A percentile compares a stretch with the other conserved stretches of the same genome.
Conservation (phyloP, 164 flowering plant genomes). For the Umbellularia californica region DNA sequence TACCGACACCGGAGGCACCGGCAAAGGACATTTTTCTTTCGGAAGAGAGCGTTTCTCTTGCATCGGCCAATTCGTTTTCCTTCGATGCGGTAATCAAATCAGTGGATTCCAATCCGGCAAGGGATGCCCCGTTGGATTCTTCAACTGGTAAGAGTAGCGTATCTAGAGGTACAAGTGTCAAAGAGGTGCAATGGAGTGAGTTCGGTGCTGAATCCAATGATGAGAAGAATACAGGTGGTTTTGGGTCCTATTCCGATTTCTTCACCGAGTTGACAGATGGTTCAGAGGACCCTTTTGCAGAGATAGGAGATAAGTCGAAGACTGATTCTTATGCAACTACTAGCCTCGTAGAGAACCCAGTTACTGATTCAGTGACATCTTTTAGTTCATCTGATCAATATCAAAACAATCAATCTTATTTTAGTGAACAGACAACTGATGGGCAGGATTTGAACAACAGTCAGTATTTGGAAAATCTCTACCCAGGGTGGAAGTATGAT, state of each 20-base stretch:
- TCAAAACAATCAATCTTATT: slow-evolving; percentile 27
- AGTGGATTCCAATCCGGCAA: slow-evolving; percentile 9
- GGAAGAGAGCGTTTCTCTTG: slow-evolving; percentile 22
- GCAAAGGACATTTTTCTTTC: slow-evolving; percentile 15
- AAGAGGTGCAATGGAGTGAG: slow-evolving; percentile 83
- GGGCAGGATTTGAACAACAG: slow-evolving; percentile 38
- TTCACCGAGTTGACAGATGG: slow-evolving; percentile 40
- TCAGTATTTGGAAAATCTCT: slow-evolving; percentile 70
- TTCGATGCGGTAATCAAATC: slow-evolving; percentile 17
- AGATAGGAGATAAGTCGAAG: slow-evolving; percentile 14
- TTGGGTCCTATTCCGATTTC: slow-evolving; percentile 68
- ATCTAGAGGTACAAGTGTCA: slow-evolving; percentile 38
- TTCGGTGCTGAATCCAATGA: slow-evolving; percentile 42
- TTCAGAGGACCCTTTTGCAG: slow-evolving; percentile 25
- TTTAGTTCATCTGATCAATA: slow-evolving; percentile 7
- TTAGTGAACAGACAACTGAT: slow-evolving; percentile 17
- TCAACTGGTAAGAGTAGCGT: slow-evolving; percentile 17
- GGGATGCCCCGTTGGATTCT: slow-evolving; percentile 19
- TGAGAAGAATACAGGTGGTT: slow-evolving; percentile 29
- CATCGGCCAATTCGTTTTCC: slow-evolving; percentile 24
- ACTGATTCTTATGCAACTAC: slow-evolving; percentile 15
- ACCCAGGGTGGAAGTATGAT: slow-evolving; percentile 94
- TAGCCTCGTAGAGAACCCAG: slow-evolving; percentile 11
- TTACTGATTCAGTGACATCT: slow-evolving; percentile 18
- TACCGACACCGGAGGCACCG: not conserved